Evolutionary conservation across 1,284 basidiomycete species (phyloP), one percentile per base, ranked within the genome.

Genomic region (Tilletia indica): DNA sequence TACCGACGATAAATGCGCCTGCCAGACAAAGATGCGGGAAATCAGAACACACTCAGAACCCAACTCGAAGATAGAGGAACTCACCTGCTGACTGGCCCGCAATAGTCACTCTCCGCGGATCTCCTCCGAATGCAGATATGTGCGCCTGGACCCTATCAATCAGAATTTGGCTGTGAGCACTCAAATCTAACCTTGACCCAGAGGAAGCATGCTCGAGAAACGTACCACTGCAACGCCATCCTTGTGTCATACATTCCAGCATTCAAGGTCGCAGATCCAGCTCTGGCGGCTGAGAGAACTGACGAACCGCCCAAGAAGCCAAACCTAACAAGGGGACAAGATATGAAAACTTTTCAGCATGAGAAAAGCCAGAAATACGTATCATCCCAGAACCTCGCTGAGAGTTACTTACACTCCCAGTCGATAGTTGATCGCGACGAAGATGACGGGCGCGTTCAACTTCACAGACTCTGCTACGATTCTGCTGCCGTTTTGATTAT

Each of bases 221-320:
- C 61, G 31, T 11, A 64, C 61, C 61, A 64, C 39, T 39, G 34
- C 1, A 64, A 12, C 16, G 61, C 61, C 14, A 39, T 16, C 31
- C 61, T 25, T 16, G 61, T 64, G 34, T 64, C 61, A 16, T 39
- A 64, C 61, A 64, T 64, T n/a, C 61, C 61, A 4, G 61, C 34
- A 64, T 64, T 64, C 12, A 64, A 16, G 36, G 21, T n/a, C 16
- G 61, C 61, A 34, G 61, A 39, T 25, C 61, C 61, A 34, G 36
- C 61, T 16, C n/a, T 38, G 36, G 61, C 61, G 9, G 61, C 61
- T 5, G 61, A 38, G 36, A 64, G 61, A 4, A 64, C 38, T 9
- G 61, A 64, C 16, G 61, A 64, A 39, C 61, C 61, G 3, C 61
- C 61, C 8, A 64, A 38, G 36, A 64, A 64, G 12, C 61, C 61